Base-by-base conservation (phyloP, 345 rosid genomes). In the Eucalyptus pauciflora region DNA sequence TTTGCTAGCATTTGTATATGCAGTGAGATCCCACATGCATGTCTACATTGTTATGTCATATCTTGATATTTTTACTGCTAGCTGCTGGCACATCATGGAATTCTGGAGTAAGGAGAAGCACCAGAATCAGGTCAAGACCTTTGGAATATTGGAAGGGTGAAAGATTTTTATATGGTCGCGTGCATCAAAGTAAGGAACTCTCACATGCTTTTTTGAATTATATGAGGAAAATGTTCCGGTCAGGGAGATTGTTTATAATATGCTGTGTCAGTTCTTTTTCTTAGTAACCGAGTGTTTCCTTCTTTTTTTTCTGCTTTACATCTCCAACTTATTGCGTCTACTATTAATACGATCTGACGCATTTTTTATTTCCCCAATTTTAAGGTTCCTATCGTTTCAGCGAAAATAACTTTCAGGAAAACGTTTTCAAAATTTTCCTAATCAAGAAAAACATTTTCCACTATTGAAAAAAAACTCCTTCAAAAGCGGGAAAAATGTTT, bases 111-210 rank as follows among this genome's bases (percentile, higher is more conserved):
- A 93, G 99, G 90, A 89, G 96, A 90, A 98, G 99, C 94, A 97
- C 99, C 56, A 94, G 99, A 92, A 95, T 97, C 81, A 95, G 88
- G 86, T 95, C 99, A 58, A 95, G 98, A 93, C 99, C 99, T 89
- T 94, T 98, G 86, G 98, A 96, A 92, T 96, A 90, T 89, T 98
- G 99, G 99, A 98, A 90, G 92, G 99, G 99, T n/a, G 99, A 98
- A 91, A 92, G 96, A 89, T 97, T 97, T 90, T 89, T 98, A 86
- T 97, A 93, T 86, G 99, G 99, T 20, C 99, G 99, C 31, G 88
- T 98, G 89, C 98, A 97, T 92, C 83, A 91, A 85, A 96, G 99
- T 98, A 92, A 95, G 99, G 91, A 62, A 79, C 69, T 87, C 88
- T 89, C n/a, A 29, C 5, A 13, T 60, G 4, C 25, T 50, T n/a